Evolutionary conservation across 306 rosid species (phyloP), one percentile per base, ranked within the genome.

Genomic region (Cotoneaster glaucophyllus): DNA sequence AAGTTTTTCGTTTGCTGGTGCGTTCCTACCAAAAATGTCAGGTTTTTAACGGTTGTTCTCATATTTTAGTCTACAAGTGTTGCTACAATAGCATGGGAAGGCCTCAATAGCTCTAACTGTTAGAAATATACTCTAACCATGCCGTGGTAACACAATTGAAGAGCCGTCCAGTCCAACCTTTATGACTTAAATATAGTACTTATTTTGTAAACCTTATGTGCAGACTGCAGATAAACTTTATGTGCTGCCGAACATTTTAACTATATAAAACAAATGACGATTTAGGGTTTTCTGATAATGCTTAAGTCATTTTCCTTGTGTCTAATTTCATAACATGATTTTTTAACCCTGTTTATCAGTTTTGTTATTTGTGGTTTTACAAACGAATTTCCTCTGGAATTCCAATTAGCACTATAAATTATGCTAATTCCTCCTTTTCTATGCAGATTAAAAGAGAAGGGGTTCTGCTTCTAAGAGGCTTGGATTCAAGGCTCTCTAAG

Each of bases 371-470:
- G 22, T 31, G 7, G 68, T 64, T 64, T 64, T 64, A 8, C 19
- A 17, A 64, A 64, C 13, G 34, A 64, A 29, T 64, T 29, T 64
- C 68, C 39, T 64, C 43, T 31, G 41, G 43, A 64, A 64, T 29
- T 19, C 24, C 11, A 28, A 14, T 29, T 4, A 5, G 22, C 41
- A 63, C 25, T 65, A 19, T 14, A n/a, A 32, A 67, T 50, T 53
- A 39, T 79, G 13, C 58, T 70, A 53, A 74, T 82, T 34, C 63
- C 44, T 59, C 12, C 70, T 78, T 71, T 71, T 75, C 34, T 70
- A 43, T 77, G 84, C 97, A 95, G 99, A 69, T 95, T 65, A 92
- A 86, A 72, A 92, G 92, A 82, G 99, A 92, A 80, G 99, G 97
- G 58, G 99, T 95, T 65, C 75, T 95, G 80, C 93, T 95, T 31